Conservation (phyloP, 2,329 filamentous ascomycete genomes). For the Ceratocystiopsis minuta region DNA sequence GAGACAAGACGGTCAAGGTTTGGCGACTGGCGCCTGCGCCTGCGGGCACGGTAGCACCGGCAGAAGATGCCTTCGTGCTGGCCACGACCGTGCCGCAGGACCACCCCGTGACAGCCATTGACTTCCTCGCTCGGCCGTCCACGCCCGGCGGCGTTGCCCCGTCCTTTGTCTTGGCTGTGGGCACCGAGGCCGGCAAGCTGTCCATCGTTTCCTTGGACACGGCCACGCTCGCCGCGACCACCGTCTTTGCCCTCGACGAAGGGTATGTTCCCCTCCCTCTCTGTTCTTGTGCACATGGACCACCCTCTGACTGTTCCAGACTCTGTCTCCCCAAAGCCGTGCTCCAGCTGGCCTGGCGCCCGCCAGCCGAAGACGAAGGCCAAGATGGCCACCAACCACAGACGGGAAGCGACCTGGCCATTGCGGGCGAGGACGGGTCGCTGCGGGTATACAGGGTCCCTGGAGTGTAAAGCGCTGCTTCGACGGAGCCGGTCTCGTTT, state of each 20-base stretch:
- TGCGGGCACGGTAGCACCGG: constrained; percentile 7
- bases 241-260: constrained; percentile 17
- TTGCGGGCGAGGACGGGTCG: constrained; percentile 44
- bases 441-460: constrained; percentile 35
- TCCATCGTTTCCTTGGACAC: constrained; percentile 24
- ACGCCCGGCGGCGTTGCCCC: constrained; percentile 8
- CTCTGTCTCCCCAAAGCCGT: constrained; percentile 45
- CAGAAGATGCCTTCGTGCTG: constrained; percentile 28
- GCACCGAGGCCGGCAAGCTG: constrained; percentile 36
- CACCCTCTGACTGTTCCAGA: too few relatives aligned
- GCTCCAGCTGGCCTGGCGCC: constrained; percentile 53
- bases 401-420: constrained; percentile 25
- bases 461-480: too few relatives aligned
- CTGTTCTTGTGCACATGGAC: too few relatives aligned
- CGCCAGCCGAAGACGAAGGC: constrained; percentile 14
- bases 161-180: constrained; percentile 35
- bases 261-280: constrained; percentile 18
- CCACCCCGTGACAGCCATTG: constrained; percentile 51
- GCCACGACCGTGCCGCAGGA: constrained; percentile 34
- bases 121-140: constrained; percentile 32
- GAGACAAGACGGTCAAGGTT: constrained; percentile 70
- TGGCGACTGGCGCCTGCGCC: constrained; percentile 29
- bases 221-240: constrained; percentile 16
- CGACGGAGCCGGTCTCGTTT: too few relatives aligned
- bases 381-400: constrained; percentile 3